Conservation (phyloP, 2,329 filamentous ascomycete genomes). For the Colletotrichum tropicale region DNA sequence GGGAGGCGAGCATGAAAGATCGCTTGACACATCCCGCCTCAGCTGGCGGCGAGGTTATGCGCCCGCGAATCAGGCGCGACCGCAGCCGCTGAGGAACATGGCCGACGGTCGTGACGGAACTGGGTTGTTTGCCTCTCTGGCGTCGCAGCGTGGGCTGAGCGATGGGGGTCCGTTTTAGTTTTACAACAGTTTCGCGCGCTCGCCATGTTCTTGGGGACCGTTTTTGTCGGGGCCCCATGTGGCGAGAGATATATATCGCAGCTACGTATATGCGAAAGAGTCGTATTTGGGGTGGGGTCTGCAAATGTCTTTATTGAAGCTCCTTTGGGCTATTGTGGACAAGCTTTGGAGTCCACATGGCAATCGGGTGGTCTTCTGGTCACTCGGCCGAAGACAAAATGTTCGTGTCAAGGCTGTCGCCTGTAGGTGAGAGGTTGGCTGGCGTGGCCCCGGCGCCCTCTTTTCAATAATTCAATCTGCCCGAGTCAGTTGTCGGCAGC, state of each 20-base stretch:
- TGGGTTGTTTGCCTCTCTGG: background rate
- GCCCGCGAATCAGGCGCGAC: background rate
- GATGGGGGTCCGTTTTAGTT: background rate
- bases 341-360: background rate
- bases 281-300: background rate
- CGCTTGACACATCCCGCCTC: background rate
- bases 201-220: background rate
- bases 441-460: background rate
- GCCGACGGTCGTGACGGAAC: background rate
- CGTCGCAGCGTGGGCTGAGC: background rate
- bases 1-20: background rate
- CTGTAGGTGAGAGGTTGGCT: background rate
- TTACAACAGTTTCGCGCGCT: background rate
- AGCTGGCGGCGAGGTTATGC: background rate
- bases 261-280: background rate
- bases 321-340: background rate
- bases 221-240: background rate
- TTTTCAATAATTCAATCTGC: slow-evolving; percentile 7
- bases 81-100: background rate
- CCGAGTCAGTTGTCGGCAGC: slow-evolving; percentile 6
- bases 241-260: background rate
- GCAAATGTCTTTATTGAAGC: background rate
- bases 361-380: background rate
- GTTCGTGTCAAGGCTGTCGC: background rate
- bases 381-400: background rate